A percentile compares a stretch with the other conserved stretches of the same genome.
phyloP scores from a whole-genome alignment of 192 early-diverging fungal genomes.

The Coemansia sp. region DNA sequence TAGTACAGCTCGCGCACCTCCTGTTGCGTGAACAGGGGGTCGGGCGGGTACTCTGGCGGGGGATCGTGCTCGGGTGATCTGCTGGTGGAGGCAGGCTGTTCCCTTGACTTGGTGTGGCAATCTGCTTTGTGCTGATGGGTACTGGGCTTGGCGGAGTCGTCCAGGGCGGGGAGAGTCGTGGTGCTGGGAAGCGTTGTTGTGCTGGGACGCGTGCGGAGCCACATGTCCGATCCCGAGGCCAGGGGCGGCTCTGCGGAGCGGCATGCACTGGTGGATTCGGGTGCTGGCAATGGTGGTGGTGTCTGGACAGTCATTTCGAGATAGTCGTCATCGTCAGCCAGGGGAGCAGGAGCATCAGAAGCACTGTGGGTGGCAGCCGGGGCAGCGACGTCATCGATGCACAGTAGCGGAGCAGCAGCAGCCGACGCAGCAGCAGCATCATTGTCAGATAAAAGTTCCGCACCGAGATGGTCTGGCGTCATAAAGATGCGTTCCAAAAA shows the following conservation, averaged over 20 bases:
- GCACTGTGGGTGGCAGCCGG: too few species aligned
- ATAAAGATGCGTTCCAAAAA: conserved; percentile 77
- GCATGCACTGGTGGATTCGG: neutral
- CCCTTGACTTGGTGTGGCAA: neutral
- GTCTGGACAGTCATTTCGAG: too few species aligned
- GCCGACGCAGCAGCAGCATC: too few species aligned
- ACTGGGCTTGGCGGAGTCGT: neutral
- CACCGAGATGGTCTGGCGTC: conserved; percentile 25
- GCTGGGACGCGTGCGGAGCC: neutral
- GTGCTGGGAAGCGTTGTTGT: conserved; percentile 4
- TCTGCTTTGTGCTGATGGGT: neutral
- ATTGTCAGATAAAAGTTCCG: conserved; percentile 12
- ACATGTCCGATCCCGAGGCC: neutral
- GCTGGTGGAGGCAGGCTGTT: too few species aligned
- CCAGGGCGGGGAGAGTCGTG: neutral
- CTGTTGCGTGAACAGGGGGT: conserved; percentile 52
- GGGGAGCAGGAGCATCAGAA: too few species aligned
- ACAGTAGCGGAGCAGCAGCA: too few species aligned
- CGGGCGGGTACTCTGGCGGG: conserved; percentile 42
- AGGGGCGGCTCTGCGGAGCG: too few species aligned
- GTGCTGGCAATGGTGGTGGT: neutral
- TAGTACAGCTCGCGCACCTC: conserved; percentile 72
- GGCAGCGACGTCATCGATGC: neutral
- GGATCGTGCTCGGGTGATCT: neutral
- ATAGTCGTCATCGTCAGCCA: conserved; percentile 19